Conservation (phyloP, 805 yeast genomes). For the Millerozyma miso region DNA sequence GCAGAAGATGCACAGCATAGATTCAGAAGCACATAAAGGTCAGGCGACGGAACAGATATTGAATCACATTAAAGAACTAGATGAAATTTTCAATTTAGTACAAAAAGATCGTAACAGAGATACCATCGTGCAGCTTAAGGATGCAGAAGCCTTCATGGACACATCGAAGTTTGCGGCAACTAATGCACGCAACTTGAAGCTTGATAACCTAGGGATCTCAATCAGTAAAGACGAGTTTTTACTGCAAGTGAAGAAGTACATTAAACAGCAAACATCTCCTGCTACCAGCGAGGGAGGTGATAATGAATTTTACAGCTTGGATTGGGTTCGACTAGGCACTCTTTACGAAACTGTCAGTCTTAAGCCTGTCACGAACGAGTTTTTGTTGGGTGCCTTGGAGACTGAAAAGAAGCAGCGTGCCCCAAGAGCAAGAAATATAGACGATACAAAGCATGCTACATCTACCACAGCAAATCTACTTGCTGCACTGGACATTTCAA, state of each 20-base stretch:
- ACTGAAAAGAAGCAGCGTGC: constrained; percentile 50
- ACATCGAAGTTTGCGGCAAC: constrained; percentile 60
- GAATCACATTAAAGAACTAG: constrained; percentile 41
- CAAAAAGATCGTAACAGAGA: constrained; percentile 31
- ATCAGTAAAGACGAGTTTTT: constrained; percentile 47
- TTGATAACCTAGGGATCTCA: constrained; percentile 53
- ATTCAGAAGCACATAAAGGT: constrained; percentile 52
- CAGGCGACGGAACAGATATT: constrained; percentile 51
- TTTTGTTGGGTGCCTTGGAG: constrained; percentile 67
- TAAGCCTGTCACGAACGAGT: constrained; percentile 51
- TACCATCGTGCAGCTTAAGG: constrained; percentile 41
- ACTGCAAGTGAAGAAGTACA: constrained; percentile 29
- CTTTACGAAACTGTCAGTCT: constrained; percentile 43
- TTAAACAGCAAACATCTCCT: constrained; percentile 17
- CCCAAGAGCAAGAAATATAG: constrained; percentile 28
- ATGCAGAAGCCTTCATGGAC: constrained; percentile 58
- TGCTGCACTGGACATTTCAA: constrained; percentile 46
- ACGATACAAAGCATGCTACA: constrained; percentile 36
- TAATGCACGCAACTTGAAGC: constrained; percentile 56
- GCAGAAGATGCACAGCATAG: constrained; percentile 26
- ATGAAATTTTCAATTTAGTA: constrained; percentile 42
- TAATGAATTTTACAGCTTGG: constrained; percentile 39
- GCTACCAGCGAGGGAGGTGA: constrained; percentile 10
- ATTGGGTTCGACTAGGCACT: constrained; percentile 61
- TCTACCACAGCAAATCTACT: constrained; percentile 54